Conservation (phyloP, 2,329 filamentous ascomycete genomes). For the Cercospora citrullina region DNA sequence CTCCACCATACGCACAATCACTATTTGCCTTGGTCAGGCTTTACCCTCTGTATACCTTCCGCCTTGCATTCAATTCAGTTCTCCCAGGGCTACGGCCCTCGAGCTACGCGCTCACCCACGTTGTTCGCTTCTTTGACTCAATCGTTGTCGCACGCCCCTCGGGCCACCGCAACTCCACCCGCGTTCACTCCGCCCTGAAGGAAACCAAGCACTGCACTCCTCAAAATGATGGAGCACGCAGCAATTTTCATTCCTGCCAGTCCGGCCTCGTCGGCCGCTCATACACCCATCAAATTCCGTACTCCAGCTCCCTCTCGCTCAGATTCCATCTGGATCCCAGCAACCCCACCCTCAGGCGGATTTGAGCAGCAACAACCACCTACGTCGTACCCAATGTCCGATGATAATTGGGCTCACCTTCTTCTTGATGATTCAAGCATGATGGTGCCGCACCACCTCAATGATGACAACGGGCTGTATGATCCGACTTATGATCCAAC, state of each 20-base stretch:
- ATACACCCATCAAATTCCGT: slow-evolving; percentile 11
- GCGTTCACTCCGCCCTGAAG: neutral
- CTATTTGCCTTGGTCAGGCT: slow-evolving; percentile 16
- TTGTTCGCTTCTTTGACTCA: neutral
- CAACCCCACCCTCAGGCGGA: slow-evolving; percentile 4
- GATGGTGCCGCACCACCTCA: neutral
- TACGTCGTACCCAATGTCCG: neutral
- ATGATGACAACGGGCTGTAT: slow-evolving; percentile 2
- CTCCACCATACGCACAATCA: slow-evolving; percentile 1
- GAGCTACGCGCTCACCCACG: slow-evolving; percentile 6
- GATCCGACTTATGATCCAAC: neutral
- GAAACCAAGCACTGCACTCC: neutral
- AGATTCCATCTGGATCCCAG: slow-evolving; percentile 13
- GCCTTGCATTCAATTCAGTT: slow-evolving; percentile 7
- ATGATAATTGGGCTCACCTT: neutral
- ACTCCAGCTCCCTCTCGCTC: slow-evolving; percentile 10
- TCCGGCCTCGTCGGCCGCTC: slow-evolving; percentile 10
- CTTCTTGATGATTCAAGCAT: neutral
- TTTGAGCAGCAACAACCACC: slow-evolving; percentile 1
- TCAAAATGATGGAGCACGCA: slow-evolving; percentile 13
- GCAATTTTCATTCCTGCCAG: slow-evolving; percentile 19
- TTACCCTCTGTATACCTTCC: slow-evolving; percentile 1
- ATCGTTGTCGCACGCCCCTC: neutral
- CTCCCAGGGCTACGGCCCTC: slow-evolving; percentile 12
- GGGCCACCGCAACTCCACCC: neutral